Evolutionary conservation across 352 stramenopile genomes (phyloP), one percentile per base, ranked within the genome.

Genomic region (Peronospora destructor): DNA sequence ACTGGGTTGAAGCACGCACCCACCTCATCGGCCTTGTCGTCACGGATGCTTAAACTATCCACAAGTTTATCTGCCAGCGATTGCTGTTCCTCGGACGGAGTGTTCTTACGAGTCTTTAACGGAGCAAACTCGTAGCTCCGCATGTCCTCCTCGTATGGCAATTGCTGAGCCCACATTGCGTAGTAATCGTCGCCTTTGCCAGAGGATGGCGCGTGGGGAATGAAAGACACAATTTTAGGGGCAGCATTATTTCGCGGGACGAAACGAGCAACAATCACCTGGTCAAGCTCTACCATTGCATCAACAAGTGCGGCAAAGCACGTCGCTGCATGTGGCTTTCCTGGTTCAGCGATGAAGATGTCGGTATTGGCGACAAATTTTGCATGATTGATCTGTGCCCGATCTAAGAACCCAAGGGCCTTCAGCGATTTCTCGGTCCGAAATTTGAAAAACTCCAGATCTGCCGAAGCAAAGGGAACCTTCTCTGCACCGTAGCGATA

Each of bases 391-490:
- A 87, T 51, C 41, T 79, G 64, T 0, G 47, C 53, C 12, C 66
- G 53, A 45, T 83, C 71, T 6, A 92, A 51, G 67, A 92, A 92
- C 0, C 82, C 82, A 26, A 92, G 48, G 8, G 83, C 45, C 41
- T 91, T 87, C 11, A 92, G 56, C 2, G 71, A 83, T 42, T 89
- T 87, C 30, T 89, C 77, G 2, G 76, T 84, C 51, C 79, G 68
- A 36, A 91, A 81, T 52, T 92, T 92, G 56, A 89, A 85, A 21
- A 81, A 83, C 40, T 86, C 82, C 0, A 90, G 62, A 30, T 92
- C 82, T 11, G 79, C 79, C 1, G 73, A 85, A 29, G 75, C 85
- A 47, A 92, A 92, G 11, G 82, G 76, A 35, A 92, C 81, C 36
- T 80, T 84, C 40, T 92, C 81, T 39, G 68, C 60, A 10, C 81